Conservation (phyloP, 345 rosid genomes). For the Corchorus capsularis region DNA sequence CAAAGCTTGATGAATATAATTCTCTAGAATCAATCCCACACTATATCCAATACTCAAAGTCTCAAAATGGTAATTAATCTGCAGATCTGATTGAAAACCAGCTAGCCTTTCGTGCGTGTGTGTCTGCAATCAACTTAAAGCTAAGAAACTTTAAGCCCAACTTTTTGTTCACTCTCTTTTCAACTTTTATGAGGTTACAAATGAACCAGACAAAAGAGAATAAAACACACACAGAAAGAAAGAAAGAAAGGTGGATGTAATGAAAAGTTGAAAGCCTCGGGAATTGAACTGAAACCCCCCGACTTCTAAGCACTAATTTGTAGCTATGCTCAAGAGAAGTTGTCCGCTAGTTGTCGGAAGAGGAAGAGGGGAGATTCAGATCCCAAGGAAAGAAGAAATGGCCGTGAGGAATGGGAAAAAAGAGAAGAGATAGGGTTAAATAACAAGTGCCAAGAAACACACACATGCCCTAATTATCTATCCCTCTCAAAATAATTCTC, state of each 20-base stretch:
- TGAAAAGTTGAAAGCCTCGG: conserved; percentile 50
- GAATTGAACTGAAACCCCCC: conserved; percentile 46
- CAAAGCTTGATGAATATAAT: conserved; percentile 26
- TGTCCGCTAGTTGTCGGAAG: conserved; percentile 27
- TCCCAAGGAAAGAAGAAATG: conserved; percentile 56
- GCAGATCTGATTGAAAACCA: conserved; percentile 36
- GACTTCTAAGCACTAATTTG: not conserved
- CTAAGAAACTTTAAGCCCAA: conserved; percentile 4
- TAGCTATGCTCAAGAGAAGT: conserved; percentile 11
- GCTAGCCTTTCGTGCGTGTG: not conserved
- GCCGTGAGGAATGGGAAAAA: conserved; percentile 43
- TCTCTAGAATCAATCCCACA: conserved; percentile 11
- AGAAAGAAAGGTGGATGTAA: conserved; percentile 22
- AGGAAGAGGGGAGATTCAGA: conserved; percentile 45
- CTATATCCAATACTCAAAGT: not conserved
- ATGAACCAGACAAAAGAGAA: conserved; percentile 37
- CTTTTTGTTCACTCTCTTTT: conserved; percentile 8
- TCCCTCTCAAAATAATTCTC: conserved; percentile 35
- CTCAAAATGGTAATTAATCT: conserved; percentile 15
- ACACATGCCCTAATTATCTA: conserved; percentile 64
- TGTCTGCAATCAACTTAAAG: not conserved
- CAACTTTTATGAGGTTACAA: conserved; percentile 18
- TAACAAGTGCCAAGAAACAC: conserved; percentile 27
- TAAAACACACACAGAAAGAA: conserved; percentile 19
- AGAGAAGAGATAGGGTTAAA: conserved; percentile 48